These are phyloP conservation scores for Pinguiococcus pyrenoidosus DNA, from an alignment of 108 stramenopile species.

Conservation along the genomic window DNA sequence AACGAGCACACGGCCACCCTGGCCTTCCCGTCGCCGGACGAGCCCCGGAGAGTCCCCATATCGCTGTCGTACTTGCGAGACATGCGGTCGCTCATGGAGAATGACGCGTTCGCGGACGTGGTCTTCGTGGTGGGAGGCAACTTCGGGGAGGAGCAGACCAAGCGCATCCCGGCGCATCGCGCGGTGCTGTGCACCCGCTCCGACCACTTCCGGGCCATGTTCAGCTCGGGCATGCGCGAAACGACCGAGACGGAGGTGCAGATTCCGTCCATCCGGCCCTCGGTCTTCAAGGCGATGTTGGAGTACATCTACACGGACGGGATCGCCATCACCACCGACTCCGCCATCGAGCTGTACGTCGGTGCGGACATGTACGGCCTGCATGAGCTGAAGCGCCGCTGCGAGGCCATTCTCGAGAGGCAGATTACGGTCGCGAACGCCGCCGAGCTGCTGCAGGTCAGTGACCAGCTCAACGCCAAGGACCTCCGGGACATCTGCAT, in stretches of 20 bases:
- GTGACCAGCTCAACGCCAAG: not conserved
- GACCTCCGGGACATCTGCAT: not conserved
- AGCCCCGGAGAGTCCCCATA: not conserved
- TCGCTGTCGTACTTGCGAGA: slow-evolving; percentile 60
- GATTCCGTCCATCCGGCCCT: slow-evolving; percentile 53
- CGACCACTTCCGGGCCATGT: slow-evolving; percentile 68
- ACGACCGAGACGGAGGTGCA: slow-evolving; percentile 43
- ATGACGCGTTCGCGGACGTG: slow-evolving; percentile 65
- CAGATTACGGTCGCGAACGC: not conserved
- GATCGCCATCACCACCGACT: no score
- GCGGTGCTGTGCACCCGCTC: slow-evolving; percentile 67
- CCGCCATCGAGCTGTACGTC: slow-evolving; percentile 1
- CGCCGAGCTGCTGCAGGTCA: not conserved
- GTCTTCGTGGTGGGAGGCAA: slow-evolving; percentile 68
- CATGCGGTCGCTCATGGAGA: slow-evolving; percentile 54
- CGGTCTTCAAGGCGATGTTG: slow-evolving; percentile 58
- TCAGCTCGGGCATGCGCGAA: slow-evolving; percentile 63
- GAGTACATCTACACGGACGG: slow-evolving; percentile 84
- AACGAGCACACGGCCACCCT: slow-evolving; percentile 92
- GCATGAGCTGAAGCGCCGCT: not conserved
- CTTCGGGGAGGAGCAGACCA: slow-evolving; percentile 66
- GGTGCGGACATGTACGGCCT: not conserved
- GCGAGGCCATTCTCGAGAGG: not conserved
- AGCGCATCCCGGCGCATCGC: no score
- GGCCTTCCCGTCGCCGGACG: slow-evolving; percentile 2